A percentile compares a stretch with the other conserved stretches of the same genome.
These are phyloP conservation scores for Aspergillus eucalypticola DNA, from an alignment of 2,329 filamentous ascomycete species.

Conservation along the genomic window DNA sequence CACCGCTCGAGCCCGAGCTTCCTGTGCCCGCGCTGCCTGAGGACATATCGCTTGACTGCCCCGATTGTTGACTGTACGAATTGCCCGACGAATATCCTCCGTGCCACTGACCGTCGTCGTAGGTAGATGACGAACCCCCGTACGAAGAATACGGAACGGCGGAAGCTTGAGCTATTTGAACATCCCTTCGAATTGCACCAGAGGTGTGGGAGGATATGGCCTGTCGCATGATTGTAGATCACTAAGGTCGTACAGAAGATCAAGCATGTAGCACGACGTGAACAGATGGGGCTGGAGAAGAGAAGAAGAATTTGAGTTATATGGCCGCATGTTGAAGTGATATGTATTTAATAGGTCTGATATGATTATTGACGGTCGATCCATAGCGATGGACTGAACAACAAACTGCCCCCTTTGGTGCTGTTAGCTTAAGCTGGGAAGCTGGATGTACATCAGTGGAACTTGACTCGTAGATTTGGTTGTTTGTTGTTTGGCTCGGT, in stretches of 20 bases:
- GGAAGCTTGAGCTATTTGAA: constrained; percentile 1
- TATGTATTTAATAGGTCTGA: background rate
- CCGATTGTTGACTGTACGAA: background rate
- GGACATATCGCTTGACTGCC: background rate
- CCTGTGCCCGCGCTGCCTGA: background rate
- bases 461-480: background rate
- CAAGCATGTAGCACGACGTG: background rate
- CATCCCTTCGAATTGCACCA: background rate
- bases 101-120: background rate
- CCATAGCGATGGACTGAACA: background rate
- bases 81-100: background rate
- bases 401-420: background rate
- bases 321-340: background rate
- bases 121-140: background rate
- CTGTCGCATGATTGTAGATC: background rate
- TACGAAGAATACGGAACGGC: background rate
- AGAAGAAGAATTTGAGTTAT: background rate
- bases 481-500: background rate
- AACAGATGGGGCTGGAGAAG: background rate
- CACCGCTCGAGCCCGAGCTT: background rate
- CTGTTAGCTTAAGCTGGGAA: background rate
- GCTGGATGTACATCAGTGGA: background rate
- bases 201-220: background rate
- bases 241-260: background rate
- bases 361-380: background rate